Conservation (phyloP, 1,139 yeast genomes). For the Hemisphaericaspora xylanilytica region DNA sequence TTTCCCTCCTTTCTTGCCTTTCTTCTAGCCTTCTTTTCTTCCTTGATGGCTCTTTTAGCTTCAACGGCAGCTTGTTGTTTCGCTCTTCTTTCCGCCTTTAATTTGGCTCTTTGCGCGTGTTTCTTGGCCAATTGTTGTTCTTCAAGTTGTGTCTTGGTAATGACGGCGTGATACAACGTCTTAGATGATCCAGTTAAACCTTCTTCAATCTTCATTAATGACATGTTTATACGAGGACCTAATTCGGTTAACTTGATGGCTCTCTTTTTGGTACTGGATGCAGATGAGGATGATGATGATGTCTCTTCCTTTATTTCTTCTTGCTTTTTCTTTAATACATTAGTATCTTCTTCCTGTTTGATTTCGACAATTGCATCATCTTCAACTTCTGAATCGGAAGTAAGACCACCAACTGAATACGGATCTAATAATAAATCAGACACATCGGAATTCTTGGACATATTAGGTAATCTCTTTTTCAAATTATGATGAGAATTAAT, state of each 20-base stretch:
- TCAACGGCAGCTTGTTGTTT: conserved; percentile 79
- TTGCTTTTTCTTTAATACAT: conserved; percentile 13
- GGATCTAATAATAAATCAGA: conserved; percentile 84
- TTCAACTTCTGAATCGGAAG: conserved; percentile 92
- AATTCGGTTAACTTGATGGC: conserved; percentile 91
- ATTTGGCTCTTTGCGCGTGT: conserved; percentile 60
- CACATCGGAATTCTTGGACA: conserved; percentile 67
- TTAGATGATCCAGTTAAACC: conserved; percentile 76
- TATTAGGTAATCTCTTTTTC: conserved; percentile 72
- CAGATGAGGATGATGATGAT: conserved; percentile 1
- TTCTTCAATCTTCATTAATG: conserved; percentile 85
- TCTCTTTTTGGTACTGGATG: conserved; percentile 54
- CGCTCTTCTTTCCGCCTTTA: conserved; percentile 71
- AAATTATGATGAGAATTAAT: conserved; percentile 61
- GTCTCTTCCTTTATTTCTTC: conserved; percentile 19
- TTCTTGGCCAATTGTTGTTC: conserved; percentile 59
- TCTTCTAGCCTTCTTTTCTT: conserved; percentile 71
- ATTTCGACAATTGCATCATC: conserved; percentile 87
- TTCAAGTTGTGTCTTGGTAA: conserved; percentile 63
- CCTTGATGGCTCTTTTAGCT: conserved; percentile 71
- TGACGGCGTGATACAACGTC: conserved; percentile 74
- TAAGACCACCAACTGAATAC: conserved; percentile 72
- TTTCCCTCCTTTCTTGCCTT: conserved; percentile 53
- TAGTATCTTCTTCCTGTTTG: conserved; percentile 39
- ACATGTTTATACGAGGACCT: conserved; percentile 85